Conservation (phyloP, 345 rosid genomes). For the Theobroma cacao region DNA sequence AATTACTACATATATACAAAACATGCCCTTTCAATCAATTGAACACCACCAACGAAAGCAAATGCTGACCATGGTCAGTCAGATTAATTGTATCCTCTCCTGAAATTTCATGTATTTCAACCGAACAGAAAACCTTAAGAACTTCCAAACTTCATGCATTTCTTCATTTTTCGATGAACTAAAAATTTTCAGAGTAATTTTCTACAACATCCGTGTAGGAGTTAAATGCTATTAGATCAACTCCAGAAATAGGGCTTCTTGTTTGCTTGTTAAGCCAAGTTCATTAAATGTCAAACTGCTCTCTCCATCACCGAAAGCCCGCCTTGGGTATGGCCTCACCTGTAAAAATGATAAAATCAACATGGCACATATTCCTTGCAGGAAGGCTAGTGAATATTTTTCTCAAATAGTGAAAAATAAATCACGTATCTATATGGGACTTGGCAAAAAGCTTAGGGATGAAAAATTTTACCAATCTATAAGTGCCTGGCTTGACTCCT, state of each 20-base stretch:
- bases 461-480: conserved; percentile 69
- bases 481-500: conserved; percentile 81
- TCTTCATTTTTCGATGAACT: conserved; percentile 3
- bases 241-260: conserved; percentile 96
- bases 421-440: neutral
- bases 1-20: conserved; percentile 16
- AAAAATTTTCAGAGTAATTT: conserved; percentile 3
- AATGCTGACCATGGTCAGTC: conserved; percentile 12
- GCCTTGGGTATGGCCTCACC: conserved; percentile 99
- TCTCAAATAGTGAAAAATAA: neutral
- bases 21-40: neutral
- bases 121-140: conserved; percentile 8
- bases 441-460: neutral
- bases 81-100: conserved; percentile 10
- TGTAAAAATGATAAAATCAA: conserved; percentile 27
- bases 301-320: conserved; percentile 85
- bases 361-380: neutral
- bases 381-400: neutral
- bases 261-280: conserved; percentile 90
- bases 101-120: conserved; percentile 17
- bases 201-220: neutral
- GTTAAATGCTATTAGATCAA: conserved; percentile 38
- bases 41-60: conserved; percentile 15
- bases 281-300: conserved; percentile 60
- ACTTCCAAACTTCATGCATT: conserved; percentile 1